phyloP scores from a whole-genome alignment of 2,329 filamentous ascomycete species.

The Colletotrichum nymphaeae region DNA sequence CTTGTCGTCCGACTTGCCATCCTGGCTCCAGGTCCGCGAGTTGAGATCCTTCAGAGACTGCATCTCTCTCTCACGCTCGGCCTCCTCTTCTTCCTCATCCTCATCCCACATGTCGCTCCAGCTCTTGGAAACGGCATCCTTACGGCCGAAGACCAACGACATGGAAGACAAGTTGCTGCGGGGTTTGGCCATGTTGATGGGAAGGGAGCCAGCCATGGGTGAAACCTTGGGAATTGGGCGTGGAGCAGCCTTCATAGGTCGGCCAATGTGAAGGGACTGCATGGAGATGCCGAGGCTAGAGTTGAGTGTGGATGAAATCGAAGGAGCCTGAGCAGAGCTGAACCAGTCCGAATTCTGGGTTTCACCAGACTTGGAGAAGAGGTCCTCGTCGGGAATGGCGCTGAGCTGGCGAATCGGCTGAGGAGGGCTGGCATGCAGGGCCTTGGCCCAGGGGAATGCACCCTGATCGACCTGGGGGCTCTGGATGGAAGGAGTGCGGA shows the following conservation, averaged over 20 bases:
- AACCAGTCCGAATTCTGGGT: conserved; percentile 76
- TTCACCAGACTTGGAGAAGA: conserved; percentile 83
- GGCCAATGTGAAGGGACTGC: conserved; percentile 74
- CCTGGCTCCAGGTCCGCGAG: conserved; percentile 82
- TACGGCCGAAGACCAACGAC: conserved; percentile 82
- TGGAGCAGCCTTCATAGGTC: conserved; percentile 53
- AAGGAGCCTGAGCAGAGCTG: conserved; percentile 80
- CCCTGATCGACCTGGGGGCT: conserved; percentile 84
- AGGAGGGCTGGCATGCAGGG: conserved; percentile 80
- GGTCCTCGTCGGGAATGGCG: conserved; percentile 85
- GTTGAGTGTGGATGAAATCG: conserved; percentile 84
- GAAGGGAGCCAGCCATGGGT: conserved; percentile 75
- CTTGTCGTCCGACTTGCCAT: conserved; percentile 67
- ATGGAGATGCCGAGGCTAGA: conserved; percentile 86
- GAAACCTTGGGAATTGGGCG: conserved; percentile 65
- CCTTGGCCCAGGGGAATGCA: conserved; percentile 95
- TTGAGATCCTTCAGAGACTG: conserved; percentile 74
- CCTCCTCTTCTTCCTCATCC: conserved; percentile 81
- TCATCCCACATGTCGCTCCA: conserved; percentile 99
- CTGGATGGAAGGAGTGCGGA: conserved; percentile 94
- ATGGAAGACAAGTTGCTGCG: conserved; percentile 75
- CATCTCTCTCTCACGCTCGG: conserved; percentile 71
- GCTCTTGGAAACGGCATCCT: conserved; percentile 91
- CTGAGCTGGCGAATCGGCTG: conserved; percentile 85
- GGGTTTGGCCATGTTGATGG: conserved; percentile 84